Evolutionary conservation across 805 yeast genomes (phyloP).

Genomic region (Metschnikowia arizonensis): DNA sequence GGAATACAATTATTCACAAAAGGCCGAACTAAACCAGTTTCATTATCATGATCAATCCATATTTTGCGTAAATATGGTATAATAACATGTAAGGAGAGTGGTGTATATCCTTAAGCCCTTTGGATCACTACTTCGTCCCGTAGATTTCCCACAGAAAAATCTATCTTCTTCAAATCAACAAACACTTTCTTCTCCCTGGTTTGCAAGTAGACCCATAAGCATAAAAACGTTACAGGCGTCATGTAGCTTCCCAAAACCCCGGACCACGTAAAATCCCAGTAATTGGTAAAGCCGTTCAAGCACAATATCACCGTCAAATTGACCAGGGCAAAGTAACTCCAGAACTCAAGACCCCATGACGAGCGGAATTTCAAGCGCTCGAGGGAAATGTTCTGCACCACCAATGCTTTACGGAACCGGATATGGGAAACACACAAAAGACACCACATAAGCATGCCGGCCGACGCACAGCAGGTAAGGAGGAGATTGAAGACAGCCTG

Average conservation of each 20-base stretch:
- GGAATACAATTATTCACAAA: too few relatives aligned
- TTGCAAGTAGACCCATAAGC: slow-evolving; percentile 9
- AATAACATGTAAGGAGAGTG: too few relatives aligned
- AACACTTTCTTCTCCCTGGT: neutral
- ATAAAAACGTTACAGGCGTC: slow-evolving; percentile 12
- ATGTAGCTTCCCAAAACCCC: slow-evolving; percentile 13
- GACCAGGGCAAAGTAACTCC: slow-evolving; percentile 17
- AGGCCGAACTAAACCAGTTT: too few relatives aligned
- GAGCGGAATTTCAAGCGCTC: slow-evolving; percentile 6
- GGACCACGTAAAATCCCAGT: slow-evolving; percentile 18
- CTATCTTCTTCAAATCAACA: slow-evolving; percentile 1
- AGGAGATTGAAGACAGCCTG: slow-evolving; percentile 17
- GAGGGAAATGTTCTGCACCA: slow-evolving; percentile 8
- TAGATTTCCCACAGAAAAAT: slow-evolving; percentile 2
- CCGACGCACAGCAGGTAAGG: slow-evolving; percentile 23
- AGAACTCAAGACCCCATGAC: slow-evolving; percentile 8
- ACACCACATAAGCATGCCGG: slow-evolving; percentile 29
- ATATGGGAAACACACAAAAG: slow-evolving; percentile 19
- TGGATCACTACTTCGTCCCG: neutral
- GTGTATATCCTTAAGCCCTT: too few relatives aligned
- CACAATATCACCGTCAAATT: slow-evolving; percentile 17
- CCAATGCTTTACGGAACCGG: slow-evolving; percentile 14
- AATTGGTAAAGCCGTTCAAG: slow-evolving; percentile 17
- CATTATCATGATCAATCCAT: too few relatives aligned
- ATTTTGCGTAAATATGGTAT: too few relatives aligned